Evolutionary conservation across 371 early-diverging fungal species (phyloP).

Genomic region (Blyttiomyces sp.): DNA sequence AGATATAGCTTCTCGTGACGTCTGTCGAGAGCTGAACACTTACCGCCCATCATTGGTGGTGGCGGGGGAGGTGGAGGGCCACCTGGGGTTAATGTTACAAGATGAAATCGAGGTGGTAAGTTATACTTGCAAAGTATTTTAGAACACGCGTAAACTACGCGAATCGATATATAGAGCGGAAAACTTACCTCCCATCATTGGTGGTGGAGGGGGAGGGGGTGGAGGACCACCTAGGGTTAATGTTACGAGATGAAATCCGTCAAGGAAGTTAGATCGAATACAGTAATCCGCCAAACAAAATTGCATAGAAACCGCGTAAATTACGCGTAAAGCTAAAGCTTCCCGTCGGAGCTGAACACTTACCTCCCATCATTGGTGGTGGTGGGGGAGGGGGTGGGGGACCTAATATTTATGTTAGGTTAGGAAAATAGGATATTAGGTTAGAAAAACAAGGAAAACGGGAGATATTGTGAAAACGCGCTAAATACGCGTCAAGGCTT

Average conservation of each 20-base stretch:
- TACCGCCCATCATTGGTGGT: constrained; percentile 18
- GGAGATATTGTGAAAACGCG: too few relatives aligned
- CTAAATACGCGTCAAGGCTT: too few relatives aligned
- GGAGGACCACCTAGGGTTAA: background rate
- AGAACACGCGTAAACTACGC: too few relatives aligned
- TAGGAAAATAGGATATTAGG: background rate
- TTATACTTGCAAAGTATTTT: too few relatives aligned
- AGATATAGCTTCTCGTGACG: too few relatives aligned
- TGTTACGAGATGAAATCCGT: background rate
- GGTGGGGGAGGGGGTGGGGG: constrained; percentile 12
- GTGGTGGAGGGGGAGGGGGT: constrained; percentile 21
- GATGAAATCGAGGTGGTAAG: background rate
- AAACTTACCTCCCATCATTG: constrained; percentile 9
- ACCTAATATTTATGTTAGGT: background rate
- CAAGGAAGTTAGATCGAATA: background rate
- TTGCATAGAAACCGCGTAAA: too few relatives aligned
- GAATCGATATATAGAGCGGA: background rate
- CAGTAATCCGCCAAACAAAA: too few relatives aligned
- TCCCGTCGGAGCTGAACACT: background rate
- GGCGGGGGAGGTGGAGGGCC: constrained; percentile 19
- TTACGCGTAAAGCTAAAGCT: too few relatives aligned
- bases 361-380: constrained; percentile 14
- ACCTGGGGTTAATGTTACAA: background rate
- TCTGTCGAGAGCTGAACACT: too few relatives aligned
- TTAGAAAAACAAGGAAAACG: background rate